Percentiles rank a stretch among this genome's conserved stretches.
phyloP scores from a whole-genome alignment of 148 eudicot genomes.

The Camellia sinensis region DNA sequence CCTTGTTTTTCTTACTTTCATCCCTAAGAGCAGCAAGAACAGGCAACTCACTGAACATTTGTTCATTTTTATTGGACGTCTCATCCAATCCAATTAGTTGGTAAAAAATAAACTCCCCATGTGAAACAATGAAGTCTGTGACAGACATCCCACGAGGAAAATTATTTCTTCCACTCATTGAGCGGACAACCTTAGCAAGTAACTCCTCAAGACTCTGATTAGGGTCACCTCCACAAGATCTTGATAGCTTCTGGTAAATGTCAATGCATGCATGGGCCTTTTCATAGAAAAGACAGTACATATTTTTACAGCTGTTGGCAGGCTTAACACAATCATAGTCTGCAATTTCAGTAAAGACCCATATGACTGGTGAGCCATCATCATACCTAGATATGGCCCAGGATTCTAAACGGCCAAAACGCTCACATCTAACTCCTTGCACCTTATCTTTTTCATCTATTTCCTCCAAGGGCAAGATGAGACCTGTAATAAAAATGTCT shows the following conservation, averaged over 20 bases:
- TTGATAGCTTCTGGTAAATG: constrained; percentile 75
- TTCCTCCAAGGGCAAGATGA: constrained; percentile 72
- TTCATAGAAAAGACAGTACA: constrained; percentile 69
- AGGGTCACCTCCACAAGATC: constrained; percentile 78
- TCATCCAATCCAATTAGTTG: constrained; percentile 88
- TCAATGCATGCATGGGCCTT: constrained; percentile 83
- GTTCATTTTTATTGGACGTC: constrained; percentile 59
- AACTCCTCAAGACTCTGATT: constrained; percentile 71
- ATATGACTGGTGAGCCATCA: constrained; percentile 81
- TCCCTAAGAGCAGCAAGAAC: constrained; percentile 71
- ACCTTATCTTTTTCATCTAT: constrained; percentile 50
- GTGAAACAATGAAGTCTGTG: constrained; percentile 78
- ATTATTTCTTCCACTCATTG: constrained; percentile 71
- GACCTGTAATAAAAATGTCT: constrained; percentile 73
- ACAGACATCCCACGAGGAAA: constrained; percentile 62
- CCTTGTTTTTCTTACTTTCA: constrained; percentile 44
- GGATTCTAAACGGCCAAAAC: constrained; percentile 87
- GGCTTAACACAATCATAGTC: constrained; percentile 87
- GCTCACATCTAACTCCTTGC: constrained; percentile 75
- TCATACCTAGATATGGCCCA: constrained; percentile 98
- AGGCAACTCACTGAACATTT: constrained; percentile 52
- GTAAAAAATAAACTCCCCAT: constrained; percentile 85
- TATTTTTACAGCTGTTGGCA: constrained; percentile 57
- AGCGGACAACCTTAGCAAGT: constrained; percentile 76
- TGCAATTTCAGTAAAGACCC: constrained; percentile 85